phyloP scores from a whole-genome alignment of 2,329 filamentous ascomycete genomes.

The Podosphaera aphanis region DNA sequence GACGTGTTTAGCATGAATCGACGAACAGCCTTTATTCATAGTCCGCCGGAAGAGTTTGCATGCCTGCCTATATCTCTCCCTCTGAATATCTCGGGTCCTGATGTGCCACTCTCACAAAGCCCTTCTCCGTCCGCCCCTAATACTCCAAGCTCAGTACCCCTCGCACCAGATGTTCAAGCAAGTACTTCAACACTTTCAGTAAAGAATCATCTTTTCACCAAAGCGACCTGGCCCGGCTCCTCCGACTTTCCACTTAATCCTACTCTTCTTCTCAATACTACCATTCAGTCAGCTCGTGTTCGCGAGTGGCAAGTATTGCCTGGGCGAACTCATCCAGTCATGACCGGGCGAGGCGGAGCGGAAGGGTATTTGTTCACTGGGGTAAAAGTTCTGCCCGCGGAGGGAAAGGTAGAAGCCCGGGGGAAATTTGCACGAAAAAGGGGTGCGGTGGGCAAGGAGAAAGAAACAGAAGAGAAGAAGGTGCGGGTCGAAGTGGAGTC shows the following conservation, averaged over 20 bases:
- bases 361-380: constrained; percentile 82
- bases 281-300: constrained; percentile 58
- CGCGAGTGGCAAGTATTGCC: constrained; percentile 79
- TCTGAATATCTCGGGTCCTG: too few relatives aligned
- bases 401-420: constrained; percentile 59
- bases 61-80: constrained; percentile 9
- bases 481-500: too few relatives aligned
- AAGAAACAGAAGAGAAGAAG: neutral
- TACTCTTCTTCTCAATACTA: constrained; percentile 54
- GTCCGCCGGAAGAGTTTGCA: constrained; percentile 23
- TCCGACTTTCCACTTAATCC: constrained; percentile 76
- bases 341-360: constrained; percentile 69
- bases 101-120: constrained; percentile 8
- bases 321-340: constrained; percentile 74
- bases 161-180: constrained; percentile 14
- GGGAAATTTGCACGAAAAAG: constrained; percentile 35
- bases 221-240: constrained; percentile 28
- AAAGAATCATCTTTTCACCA: neutral
- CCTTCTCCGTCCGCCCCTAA: neutral
- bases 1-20: constrained; percentile 70
- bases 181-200: too few relatives aligned
- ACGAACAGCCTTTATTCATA: constrained; percentile 47
- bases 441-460: neutral
- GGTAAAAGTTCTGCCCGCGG: constrained; percentile 55
- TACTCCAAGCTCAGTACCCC: constrained; percentile 21